Percentiles rank a stretch among this genome's conserved stretches.
Conservation (phyloP, 1,284 basidiomycete species). For the Filobasidium uniguttulatum region DNA sequence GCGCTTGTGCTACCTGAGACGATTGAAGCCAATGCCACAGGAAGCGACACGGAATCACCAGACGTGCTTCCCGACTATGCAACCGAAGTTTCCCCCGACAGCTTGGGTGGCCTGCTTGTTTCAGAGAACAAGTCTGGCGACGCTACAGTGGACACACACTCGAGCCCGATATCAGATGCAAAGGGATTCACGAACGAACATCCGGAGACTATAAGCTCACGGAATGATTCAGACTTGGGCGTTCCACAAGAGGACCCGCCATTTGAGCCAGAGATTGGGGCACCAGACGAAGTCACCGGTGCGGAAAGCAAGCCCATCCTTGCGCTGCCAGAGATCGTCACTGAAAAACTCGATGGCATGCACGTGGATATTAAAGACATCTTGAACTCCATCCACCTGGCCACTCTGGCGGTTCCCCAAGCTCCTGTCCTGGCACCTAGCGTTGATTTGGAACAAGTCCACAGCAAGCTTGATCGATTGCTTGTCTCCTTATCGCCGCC, state of each 20-base stretch:
- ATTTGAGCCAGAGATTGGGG: not conserved
- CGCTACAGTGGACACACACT: no score
- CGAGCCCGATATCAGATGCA: no score
- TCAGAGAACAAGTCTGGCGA: no score
- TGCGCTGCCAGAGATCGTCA: slow-evolving; percentile 16
- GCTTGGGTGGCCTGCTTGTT: no score
- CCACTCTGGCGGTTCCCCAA: slow-evolving; percentile 16
- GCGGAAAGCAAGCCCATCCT: not conserved
- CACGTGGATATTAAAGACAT: slow-evolving; percentile 22
- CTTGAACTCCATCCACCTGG: slow-evolving; percentile 22
- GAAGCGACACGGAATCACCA: no score
- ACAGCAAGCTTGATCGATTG: slow-evolving; percentile 29
- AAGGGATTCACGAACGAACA: no score
- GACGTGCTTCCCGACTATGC: no score
- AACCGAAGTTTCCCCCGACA: no score
- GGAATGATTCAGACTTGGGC: no score
- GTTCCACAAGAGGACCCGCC: not conserved
- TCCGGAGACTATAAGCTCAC: no score
- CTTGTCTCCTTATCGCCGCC: not conserved
- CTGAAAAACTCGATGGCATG: slow-evolving; percentile 18
- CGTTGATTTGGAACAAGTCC: slow-evolving; percentile 17
- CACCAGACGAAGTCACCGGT: not conserved
- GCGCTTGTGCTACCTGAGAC: no score
- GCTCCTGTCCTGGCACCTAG: slow-evolving; percentile 2
- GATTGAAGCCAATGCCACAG: no score